Base-by-base conservation (phyloP, 768 basidiomycete genomes). In the Tylopilus balloui region DNA sequence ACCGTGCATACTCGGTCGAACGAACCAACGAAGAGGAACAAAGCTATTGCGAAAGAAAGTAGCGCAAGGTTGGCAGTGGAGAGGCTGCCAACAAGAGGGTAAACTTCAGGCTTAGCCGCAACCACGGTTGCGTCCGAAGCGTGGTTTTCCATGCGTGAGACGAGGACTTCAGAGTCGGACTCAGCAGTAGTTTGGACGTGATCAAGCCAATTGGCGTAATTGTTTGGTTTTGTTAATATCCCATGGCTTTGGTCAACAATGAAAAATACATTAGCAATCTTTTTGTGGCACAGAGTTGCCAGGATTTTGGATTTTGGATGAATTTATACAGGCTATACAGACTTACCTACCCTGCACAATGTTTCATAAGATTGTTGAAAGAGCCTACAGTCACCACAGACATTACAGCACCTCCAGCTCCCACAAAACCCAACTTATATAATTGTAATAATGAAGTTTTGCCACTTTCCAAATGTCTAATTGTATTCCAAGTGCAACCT, bases 1-100 rank as follows among this genome's bases (percentile, higher is more conserved):
- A 44, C 20, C 36, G 38, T 21, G 23, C 32, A 25, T 37, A 15
- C 35, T 34, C 35, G 23, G 37, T 35, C 51, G 36, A 55, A 70
- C 75, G 50, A 34, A 81, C 79, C 64, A 45, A 71, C 63, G 25
- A 79, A 41, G 21, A 77, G 56, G 9, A 78, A 43, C 19, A 77
- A 42, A 6, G 78, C 78, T 15, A 75, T 53, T 29, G 64, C 49
- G 1, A 81, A 58, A 6, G 83, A 78, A 15, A 69, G 70, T 15
- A 77, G 24, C 2, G 67, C 50, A 34, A 80, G 51, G 29, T 67
- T 69, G 41, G 62, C 64, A n/a, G 77, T 60, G 1, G 73, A 68
- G 21, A 78, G 65, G 6, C 63, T 58, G 0, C 71, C 55, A 17
- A 68, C 56, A 2, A 73, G 49, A 1, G 70, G 65, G 0, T 68